These are phyloP conservation scores for Actinidia polygama DNA, from an alignment of 179 eudicot genomes.

Conservation along the genomic window DNA sequence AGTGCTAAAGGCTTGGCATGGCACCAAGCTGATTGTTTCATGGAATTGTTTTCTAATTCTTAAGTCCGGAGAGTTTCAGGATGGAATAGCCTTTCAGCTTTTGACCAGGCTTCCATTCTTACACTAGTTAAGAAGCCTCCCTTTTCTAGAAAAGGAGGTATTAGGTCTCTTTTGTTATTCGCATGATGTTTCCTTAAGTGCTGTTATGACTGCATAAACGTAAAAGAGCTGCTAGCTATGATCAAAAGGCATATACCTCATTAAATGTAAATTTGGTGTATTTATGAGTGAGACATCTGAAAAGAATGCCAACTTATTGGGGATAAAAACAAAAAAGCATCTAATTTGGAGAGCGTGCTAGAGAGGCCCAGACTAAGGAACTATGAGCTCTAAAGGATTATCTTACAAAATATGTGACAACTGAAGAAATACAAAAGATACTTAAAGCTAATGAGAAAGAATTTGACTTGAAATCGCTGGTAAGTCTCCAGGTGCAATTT, in stretches of 20 bases:
- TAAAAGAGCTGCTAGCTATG: constrained; percentile 49
- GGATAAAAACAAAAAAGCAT: constrained; percentile 31
- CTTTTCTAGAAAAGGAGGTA: constrained; percentile 44
- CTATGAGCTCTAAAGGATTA: constrained; percentile 90
- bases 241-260: constrained; percentile 57
- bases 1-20: constrained; percentile 73
- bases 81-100: constrained; percentile 68
- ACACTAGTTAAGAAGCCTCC: constrained; percentile 59
- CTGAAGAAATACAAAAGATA: constrained; percentile 78
- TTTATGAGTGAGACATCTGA: constrained; percentile 18
- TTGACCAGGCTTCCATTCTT: constrained; percentile 65
- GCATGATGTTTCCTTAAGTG: background rate
- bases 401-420: constrained; percentile 76
- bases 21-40: constrained; percentile 89
- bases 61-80: constrained; percentile 68
- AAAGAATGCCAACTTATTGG: constrained; percentile 32
- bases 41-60: constrained; percentile 56
- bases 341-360: constrained; percentile 56
- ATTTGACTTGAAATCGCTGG: constrained; percentile 88
- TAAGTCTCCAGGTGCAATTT: constrained; percentile 28
- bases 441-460: constrained; percentile 90
- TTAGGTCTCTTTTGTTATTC: constrained; percentile 2
- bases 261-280: constrained; percentile 52
- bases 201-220: constrained; percentile 37
- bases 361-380: constrained; percentile 78